Evolutionary conservation across 192 early-diverging fungal genomes (phyloP), one percentile per base, ranked within the genome.

Genomic region (Entomortierella beljakovae): DNA sequence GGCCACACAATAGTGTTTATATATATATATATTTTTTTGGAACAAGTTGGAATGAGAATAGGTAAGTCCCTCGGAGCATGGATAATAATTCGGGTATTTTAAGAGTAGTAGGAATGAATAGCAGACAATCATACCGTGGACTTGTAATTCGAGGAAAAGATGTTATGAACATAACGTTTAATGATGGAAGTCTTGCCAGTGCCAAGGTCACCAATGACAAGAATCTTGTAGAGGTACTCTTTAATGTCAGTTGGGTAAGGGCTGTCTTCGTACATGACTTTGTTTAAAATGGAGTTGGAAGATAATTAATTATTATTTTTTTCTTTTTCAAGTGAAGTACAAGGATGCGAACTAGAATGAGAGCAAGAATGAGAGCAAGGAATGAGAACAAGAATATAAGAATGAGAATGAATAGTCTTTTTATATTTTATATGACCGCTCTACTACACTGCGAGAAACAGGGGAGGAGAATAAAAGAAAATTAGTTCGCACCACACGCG

Each of bases 161-260:
- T 85, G 69, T 88, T 86, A 66, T 88, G 81, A 50, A 89, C 88
- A 55, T 87, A 89, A 25, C 88, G 86, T 23, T 85, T 83, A 61
- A 89, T 88, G 68, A 87, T 88, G 29, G 85, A 87, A 1, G 88
- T 89, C 49, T 89, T 89, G 40, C 88, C 88, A 25, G 86, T 84
- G 32, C 87, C 87, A 29, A 85, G 70, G 53, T 88, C 88, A 31
- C 88, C 88, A 40, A 89, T 81, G 11, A 89, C 88, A 25, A 89
- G 79, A n/a, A 89, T 83, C 71, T 89, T 89, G 74, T 84, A 88
- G 32, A 87, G 75, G 55, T 89, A 89, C 68, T 89, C 86, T 55
- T 82, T 71, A 35, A 83, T 80, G 57, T 81, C 69, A 11, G 80
- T 71, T 46, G 70, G 80, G 42, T 81, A 79, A 25, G 66, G 61